These are phyloP conservation scores for Camellia sinensis DNA, from an alignment of 148 eudicot genomes.

Conservation along the genomic window DNA sequence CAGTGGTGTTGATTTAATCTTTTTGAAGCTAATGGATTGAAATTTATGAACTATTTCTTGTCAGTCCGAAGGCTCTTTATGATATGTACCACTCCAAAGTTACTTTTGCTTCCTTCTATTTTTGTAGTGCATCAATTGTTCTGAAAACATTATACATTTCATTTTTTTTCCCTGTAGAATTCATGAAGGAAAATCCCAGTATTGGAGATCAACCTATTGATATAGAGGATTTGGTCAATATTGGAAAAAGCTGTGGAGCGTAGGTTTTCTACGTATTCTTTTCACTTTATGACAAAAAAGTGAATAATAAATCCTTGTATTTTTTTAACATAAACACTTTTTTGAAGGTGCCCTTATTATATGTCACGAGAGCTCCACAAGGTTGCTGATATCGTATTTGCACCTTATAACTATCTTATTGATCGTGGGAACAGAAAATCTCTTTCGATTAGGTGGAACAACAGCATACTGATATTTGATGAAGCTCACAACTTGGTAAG, in stretches of 20 bases:
- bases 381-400: constrained; percentile 86
- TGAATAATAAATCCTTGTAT: constrained; percentile 1
- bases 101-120: constrained; percentile 10
- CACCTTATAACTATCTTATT: constrained; percentile 97
- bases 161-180: constrained; percentile 44
- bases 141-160: not conserved
- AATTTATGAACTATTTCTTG: not conserved
- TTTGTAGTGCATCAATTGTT: not conserved
- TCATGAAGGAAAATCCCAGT: constrained; percentile 59
- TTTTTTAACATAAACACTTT: not conserved
- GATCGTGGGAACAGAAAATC: constrained; percentile 62
- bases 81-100: not conserved
- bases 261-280: constrained; percentile 40
- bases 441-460: constrained; percentile 67
- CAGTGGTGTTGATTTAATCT: not conserved
- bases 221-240: constrained; percentile 90
- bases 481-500: constrained; percentile 99
- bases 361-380: constrained; percentile 86
- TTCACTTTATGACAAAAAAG: not conserved
- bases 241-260: constrained; percentile 94
- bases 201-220: constrained; percentile 96
- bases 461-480: constrained; percentile 82
- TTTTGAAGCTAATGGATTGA: not conserved
- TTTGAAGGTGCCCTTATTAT: constrained; percentile 88
- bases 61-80: not conserved